Conservation (phyloP, 75 land plant species). For the Adiantum capillusveneris region DNA sequence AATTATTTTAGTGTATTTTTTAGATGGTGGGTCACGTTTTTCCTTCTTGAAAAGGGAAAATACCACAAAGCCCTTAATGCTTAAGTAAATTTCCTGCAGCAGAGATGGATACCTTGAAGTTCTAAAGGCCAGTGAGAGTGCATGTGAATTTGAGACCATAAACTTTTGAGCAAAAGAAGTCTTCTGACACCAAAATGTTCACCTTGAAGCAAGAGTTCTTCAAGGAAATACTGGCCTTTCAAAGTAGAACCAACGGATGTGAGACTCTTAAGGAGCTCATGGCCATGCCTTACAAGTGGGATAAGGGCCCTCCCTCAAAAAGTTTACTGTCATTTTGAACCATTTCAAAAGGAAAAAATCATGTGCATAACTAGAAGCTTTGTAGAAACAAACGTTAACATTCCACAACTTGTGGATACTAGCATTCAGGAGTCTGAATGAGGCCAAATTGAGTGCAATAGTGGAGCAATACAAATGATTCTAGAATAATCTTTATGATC, state of each 20-base stretch:
- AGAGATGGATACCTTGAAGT: too few species aligned
- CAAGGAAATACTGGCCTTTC: slow-evolving; percentile 63
- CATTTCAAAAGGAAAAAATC: slow-evolving; percentile 92
- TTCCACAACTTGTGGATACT: slow-evolving; percentile 94
- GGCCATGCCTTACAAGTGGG: slow-evolving; percentile 76
- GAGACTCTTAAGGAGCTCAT: slow-evolving; percentile 82
- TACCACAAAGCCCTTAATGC: too few species aligned
- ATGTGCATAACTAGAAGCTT: slow-evolving; percentile 80
- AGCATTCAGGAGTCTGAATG: slow-evolving; percentile 86
- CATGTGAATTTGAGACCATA: slow-evolving; percentile 67
- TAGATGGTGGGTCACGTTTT: too few species aligned
- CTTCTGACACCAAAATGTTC: slow-evolving; percentile 68
- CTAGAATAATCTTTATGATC: slow-evolving; percentile 74
- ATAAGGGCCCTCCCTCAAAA: slow-evolving; percentile 40
- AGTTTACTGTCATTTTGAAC: slow-evolving; percentile 83
- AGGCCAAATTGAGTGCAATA: slow-evolving; percentile 40
- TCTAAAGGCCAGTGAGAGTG: too few species aligned
- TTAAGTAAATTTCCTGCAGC: too few species aligned
- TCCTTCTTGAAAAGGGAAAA: too few species aligned
- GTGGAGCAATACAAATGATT: slow-evolving; percentile 84
- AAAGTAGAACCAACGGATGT: slow-evolving; percentile 55
- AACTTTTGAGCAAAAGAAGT: slow-evolving; percentile 90
- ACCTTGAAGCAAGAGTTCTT: slow-evolving; percentile 72
- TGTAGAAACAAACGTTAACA: slow-evolving; percentile 73
- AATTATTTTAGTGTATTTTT: too few species aligned